phyloP scores from a whole-genome alignment of 176 grass and related monocot genomes.

The Dactylis glomerata region DNA sequence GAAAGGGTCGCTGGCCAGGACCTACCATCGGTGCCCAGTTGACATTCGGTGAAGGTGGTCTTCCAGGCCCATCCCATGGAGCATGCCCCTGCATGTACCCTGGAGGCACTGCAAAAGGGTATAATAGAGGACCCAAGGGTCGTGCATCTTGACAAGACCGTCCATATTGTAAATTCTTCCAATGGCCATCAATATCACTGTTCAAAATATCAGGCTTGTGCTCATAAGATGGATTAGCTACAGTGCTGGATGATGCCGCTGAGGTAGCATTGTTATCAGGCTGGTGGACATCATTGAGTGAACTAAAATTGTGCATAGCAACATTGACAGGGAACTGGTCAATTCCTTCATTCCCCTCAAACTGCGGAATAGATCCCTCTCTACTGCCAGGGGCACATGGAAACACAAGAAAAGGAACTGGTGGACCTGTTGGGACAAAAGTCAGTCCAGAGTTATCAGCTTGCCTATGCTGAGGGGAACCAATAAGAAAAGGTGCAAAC shows the following conservation, averaged over 20 bases:
- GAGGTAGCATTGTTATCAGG: slow-evolving; percentile 41
- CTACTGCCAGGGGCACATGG: slow-evolving; percentile 44
- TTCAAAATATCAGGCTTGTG: slow-evolving; percentile 78
- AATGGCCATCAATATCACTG: slow-evolving; percentile 65
- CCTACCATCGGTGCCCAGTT: slow-evolving; percentile 60
- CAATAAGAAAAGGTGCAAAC: slow-evolving; percentile 65
- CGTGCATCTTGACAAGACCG: slow-evolving; percentile 61
- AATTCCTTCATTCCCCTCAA: slow-evolving; percentile 51
- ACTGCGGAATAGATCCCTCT: slow-evolving; percentile 51
- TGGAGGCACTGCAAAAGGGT: slow-evolving; percentile 44
- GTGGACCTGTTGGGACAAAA: slow-evolving; percentile 72
- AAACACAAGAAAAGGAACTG: slow-evolving; percentile 56
- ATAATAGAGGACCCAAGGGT: slow-evolving; percentile 30
- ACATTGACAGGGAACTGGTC: slow-evolving; percentile 47
- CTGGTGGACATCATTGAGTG: slow-evolving; percentile 40
- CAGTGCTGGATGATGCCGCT: slow-evolving; percentile 38
- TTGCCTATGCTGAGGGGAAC: slow-evolving; percentile 59
- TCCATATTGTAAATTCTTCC: slow-evolving; percentile 66
- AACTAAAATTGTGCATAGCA: slow-evolving; percentile 43
- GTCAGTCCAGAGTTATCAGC: slow-evolving; percentile 55
- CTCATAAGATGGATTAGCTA: slow-evolving; percentile 49
- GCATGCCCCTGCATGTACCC: slow-evolving; percentile 54
- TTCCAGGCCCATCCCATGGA: slow-evolving; percentile 72
- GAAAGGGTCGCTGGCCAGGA: slow-evolving; percentile 48
- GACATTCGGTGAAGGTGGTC: slow-evolving; percentile 56